Evolutionary conservation across 805 yeast species (phyloP), one percentile per base, ranked within the genome.

Genomic region (Myxozyma monticola): DNA sequence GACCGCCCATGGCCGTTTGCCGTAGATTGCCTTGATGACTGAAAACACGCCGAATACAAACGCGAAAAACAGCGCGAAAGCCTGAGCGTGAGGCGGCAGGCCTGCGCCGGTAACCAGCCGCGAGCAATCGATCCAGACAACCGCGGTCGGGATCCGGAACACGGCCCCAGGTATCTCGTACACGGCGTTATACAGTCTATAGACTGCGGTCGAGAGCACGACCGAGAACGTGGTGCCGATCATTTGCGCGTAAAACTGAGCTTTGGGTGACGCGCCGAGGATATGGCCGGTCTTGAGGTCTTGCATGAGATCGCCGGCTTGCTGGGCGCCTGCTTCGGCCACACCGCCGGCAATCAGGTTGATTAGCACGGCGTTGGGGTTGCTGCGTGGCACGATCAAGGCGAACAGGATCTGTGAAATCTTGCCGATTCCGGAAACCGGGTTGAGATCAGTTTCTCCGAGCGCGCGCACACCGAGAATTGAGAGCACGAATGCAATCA

Each of bases 321-420:
- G 99, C 70, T 93, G 98, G 2, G 99, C 96, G 7, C 98, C 98
- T 0, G 98, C 97, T 70, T 91, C 99, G 1, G 98, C 95, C 36
- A 91, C 83, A 12, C 96, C 99, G 15, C 99, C 99, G 3, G 97
- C 96, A 1, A 91, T 85, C 42, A 91, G 72, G 64, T 91, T 93
- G 38, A 88, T 81, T 35, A 91, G 70, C 4, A 93, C 88, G 9
- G 88, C 79, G 1, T 95, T 89, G 1, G 95, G 95, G 50, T 83
- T 85, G 38, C 73, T 67, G 28, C 74, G 73, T 0, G 96, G 96
- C 22, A 89, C 76, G 4, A 91, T 74, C 10, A 88, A 64, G 0
- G 97, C 96, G 68, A 93, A 88, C 1, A 93, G 68, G 42, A 91
- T 72, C 66, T 91, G 99, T 0, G 97, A 90, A 25, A 91, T 71